Base-by-base conservation (phyloP, 2,329 filamentous ascomycete genomes). In the Xylariaceae sp. region DNA sequence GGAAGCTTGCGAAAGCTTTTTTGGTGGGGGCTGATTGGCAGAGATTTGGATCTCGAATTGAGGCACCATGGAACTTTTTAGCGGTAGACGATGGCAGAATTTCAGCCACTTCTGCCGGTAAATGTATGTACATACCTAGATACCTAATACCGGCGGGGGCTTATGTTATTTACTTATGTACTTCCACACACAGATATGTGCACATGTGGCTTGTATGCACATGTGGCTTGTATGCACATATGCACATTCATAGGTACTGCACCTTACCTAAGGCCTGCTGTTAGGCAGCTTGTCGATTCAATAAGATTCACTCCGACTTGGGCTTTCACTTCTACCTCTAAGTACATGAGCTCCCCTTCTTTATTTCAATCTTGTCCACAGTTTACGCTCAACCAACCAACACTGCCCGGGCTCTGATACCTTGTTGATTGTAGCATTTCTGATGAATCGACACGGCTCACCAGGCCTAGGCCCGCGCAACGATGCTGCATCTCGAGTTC, bases 401-500 rank as follows among this genome's bases (percentile, higher is more conserved):
- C 18, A 29, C 32, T n/a, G n/a, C n/a, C n/a, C 18, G 20, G 20
- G 16, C 7, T 49, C 23, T 20, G 20, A 18, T 32, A 23, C 20
- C 43, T 40, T 21, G 42, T 47, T 26, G 43, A 12, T 32, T 14
- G 26, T 21, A 57, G 29, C 37, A 16, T 20, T 37, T 40, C 54
- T 67, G 65, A 81, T 86, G 83, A 82, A 86, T 61, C 77, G 81
- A 50, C 77, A 77, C 60, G 75, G 77, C 54, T 76, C 77, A 14
- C 75, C 78, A 16, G 79, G 81, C 52, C 76, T 86, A n/a, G 81
- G 78, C 23, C 82, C 83, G 55, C 81, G 80, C 45, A 80, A 81
- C 65, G 83, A 87, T 73, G 69, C 74, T 42, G 72, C 78, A 4
- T 81, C 80, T 20, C 77, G 82, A 57, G 74, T 87, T 29, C 79